Percentiles rank a stretch among this genome's conserved stretches.
phyloP scores from a whole-genome alignment of 768 basidiomycete genomes.

The Termitomyces sp. region DNA sequence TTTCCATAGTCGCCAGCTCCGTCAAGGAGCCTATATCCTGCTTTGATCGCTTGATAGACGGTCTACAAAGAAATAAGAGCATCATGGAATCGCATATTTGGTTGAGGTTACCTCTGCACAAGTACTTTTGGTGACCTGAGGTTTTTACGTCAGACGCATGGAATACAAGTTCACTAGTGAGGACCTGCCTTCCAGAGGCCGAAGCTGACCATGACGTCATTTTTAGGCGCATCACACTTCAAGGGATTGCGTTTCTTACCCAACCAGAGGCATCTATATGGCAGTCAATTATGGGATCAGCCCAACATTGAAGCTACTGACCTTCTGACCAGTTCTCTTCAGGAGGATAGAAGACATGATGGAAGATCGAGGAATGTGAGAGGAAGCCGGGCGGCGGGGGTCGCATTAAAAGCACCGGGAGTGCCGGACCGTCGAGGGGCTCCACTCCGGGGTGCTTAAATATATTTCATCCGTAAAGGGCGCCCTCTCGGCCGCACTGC shows the following conservation, averaged over 20 bases:
- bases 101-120: conserved; percentile 55
- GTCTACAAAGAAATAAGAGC: conserved; percentile 37
- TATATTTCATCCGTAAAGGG: too few relatives aligned
- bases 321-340: conserved; percentile 62
- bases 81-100: background rate
- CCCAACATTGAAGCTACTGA: conserved; percentile 14
- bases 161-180: background rate
- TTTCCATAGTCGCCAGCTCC: conserved; percentile 89
- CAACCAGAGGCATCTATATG: conserved; percentile 65
- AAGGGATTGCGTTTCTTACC: conserved; percentile 39
- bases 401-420: background rate
- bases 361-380: conserved; percentile 10
- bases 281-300: conserved; percentile 3
- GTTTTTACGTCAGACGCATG: conserved; percentile 37
- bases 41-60: conserved; percentile 84
- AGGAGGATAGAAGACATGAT: conserved; percentile 51
- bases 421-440: background rate
- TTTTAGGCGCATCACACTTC: conserved; percentile 1
- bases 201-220: conserved; percentile 37
- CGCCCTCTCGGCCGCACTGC: too few relatives aligned
- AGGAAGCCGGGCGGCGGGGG: background rate
- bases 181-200: conserved; percentile 66
- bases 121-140: conserved; percentile 52
- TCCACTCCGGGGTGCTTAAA: too few relatives aligned
- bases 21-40: conserved; percentile 84